A percentile compares a stretch with the other conserved stretches of the same genome.
Conservation (phyloP, 75 land plant species). For the Azolla pinnata region DNA sequence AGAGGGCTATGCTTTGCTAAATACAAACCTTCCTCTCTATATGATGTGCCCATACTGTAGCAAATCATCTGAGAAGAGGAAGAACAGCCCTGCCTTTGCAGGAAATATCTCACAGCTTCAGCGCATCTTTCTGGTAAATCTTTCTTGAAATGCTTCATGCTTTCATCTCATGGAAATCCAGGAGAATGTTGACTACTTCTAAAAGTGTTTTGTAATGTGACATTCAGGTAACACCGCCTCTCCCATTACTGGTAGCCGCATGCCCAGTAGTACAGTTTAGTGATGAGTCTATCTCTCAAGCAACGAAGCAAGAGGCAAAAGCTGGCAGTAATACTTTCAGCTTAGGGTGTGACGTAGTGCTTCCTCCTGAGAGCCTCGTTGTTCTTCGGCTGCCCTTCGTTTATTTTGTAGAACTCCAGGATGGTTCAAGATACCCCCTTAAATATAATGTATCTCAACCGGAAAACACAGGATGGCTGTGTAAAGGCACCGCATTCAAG, state of each 20-base stretch:
- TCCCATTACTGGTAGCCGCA: conserved; percentile 58
- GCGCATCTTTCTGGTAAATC: conserved; percentile 80
- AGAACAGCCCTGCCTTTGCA: conserved; percentile 49
- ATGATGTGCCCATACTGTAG: conserved; percentile 87
- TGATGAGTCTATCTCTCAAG: conserved; percentile 47
- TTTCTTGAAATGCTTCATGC: no score
- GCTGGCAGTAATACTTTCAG: conserved; percentile 48
- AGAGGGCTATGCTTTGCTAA: conserved; percentile 51
- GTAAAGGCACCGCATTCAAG: conserved; percentile 58
- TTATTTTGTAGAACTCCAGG: conserved; percentile 54
- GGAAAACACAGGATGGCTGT: conserved; percentile 80
- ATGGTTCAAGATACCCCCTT: conserved; percentile 51
- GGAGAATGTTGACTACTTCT: background rate
- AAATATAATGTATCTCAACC: conserved; percentile 46
- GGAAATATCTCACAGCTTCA: conserved; percentile 83
- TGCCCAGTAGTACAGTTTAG: conserved; percentile 78
- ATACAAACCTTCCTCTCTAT: conserved; percentile 69
- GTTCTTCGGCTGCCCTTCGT: conserved; percentile 77
- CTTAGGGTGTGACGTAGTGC: conserved; percentile 55
- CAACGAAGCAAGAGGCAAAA: conserved; percentile 14
- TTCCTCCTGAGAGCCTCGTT: conserved; percentile 95
- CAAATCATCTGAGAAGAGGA: conserved; percentile 29
- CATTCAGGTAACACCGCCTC: conserved; percentile 91
- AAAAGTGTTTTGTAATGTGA: background rate
- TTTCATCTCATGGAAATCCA: background rate